Evolutionary conservation across 2,329 filamentous ascomycete species (phyloP).

Genomic region (Fusarium buxicola): DNA sequence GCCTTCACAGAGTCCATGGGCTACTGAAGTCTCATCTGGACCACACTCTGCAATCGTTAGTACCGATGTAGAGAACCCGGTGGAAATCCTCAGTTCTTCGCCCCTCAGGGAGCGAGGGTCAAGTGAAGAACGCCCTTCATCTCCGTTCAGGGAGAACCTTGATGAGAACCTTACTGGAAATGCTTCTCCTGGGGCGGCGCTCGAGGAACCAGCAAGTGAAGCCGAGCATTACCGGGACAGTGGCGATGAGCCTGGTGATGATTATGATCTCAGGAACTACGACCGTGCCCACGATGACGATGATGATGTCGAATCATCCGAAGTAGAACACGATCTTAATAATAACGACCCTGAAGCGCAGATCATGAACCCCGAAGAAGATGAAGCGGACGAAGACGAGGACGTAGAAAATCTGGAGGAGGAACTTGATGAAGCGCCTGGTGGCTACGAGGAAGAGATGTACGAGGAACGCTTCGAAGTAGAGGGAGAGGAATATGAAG

Average conservation of each 20-base stretch:
- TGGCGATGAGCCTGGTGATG: constrained; percentile 48
- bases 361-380: constrained; percentile 37
- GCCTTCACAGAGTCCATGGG: constrained; percentile 26
- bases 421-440: constrained; percentile 24
- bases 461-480: constrained; percentile 37
- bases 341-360: constrained; percentile 42
- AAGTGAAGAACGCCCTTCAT: constrained; percentile 15
- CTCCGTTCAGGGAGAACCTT: constrained; percentile 13
- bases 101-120: constrained; percentile 25
- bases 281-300: constrained; percentile 49
- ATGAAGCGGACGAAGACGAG: constrained; percentile 45
- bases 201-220: constrained; percentile 32
- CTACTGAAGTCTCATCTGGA: constrained; percentile 13
- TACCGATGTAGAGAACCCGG: constrained; percentile 35
- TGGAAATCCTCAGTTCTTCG: constrained; percentile 42
- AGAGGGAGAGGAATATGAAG: constrained; percentile 36
- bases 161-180: constrained; percentile 7
- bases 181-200: constrained; percentile 16
- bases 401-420: constrained; percentile 41
- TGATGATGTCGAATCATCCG: constrained; percentile 47
- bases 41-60: constrained; percentile 20
- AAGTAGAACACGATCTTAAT: constrained; percentile 47
- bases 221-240: constrained; percentile 42
- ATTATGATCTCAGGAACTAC: constrained; percentile 52
- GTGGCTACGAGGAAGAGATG: constrained; percentile 43